Base-by-base conservation (phyloP, 176 grass and related monocot species). In the Olyra latifolia region DNA sequence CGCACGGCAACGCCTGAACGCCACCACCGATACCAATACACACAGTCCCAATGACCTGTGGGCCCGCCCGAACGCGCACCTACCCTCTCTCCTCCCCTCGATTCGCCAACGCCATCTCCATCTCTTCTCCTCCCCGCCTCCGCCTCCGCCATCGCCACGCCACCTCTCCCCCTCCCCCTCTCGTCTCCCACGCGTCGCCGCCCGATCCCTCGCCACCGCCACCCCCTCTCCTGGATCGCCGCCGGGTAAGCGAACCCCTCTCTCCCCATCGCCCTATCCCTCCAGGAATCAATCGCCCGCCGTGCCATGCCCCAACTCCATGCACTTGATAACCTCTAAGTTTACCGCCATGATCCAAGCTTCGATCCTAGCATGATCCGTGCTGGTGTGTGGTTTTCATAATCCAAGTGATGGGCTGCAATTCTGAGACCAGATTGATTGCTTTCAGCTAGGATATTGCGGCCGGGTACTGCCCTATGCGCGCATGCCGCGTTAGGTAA, bases 401-500 rank as follows among this genome's bases (percentile, higher is more conserved):
- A 15, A 1, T 53, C 32, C 16, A 15, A 24, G 12, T 2, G 7
- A 74, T 1, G 2, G 32, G 13, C 13, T 41, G 32, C 50, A 10
- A 4, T 25, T 74, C 47, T 17, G 13, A 19, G 20, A 11, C 46
- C 40, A 49, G 66, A 40, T 68, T 20, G 17, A 10, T 58, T 84
- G 3, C 23, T 25, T 67, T 24, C 32, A 4, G 5, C 8, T 45
- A 80, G 81, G 81, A 8, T 20, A 59, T n/a, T 25, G 30, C 0
- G 44, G 62, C 13, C 29, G 71, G 25, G 44, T 4, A 55, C 10
- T 47, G 53, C 22, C 30, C 1, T 62, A 57, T 46, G 30, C 41
- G 49, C 84, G 60, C 67, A 86, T 86, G 71, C 44, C 38, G 53
- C 63, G 30, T 46, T 93, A 99, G 93, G 90, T 93, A 69, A 95